These are phyloP conservation scores for Diplodia intermedia DNA, from an alignment of 2,329 filamentous ascomycete genomes.

Conservation along the genomic window DNA sequence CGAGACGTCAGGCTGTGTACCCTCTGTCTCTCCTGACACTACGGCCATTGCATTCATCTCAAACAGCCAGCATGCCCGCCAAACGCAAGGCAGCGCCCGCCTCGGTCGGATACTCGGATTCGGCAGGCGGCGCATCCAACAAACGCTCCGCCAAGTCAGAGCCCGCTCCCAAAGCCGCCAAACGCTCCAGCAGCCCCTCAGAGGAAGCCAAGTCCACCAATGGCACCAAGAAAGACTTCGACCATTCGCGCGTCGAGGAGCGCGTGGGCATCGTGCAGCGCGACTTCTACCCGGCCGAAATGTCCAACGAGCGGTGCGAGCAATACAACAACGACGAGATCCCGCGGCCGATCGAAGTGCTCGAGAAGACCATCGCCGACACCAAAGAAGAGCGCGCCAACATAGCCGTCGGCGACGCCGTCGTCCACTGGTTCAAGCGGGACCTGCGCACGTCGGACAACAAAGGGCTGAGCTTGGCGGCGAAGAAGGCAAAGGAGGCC, in stretches of 20 bases:
- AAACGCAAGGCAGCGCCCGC: conserved; percentile 44
- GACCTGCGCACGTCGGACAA: conserved; percentile 80
- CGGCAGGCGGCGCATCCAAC: conserved; percentile 44
- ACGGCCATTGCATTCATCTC: neutral
- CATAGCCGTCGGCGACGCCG: conserved; percentile 64
- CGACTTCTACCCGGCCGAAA: conserved; percentile 84
- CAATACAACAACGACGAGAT: conserved; percentile 76
- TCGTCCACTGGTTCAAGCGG: conserved; percentile 91
- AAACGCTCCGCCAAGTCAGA: conserved; percentile 47
- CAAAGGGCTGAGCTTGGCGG: conserved; percentile 71
- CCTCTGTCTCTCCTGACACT: too few species aligned
- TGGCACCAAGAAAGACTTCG: conserved; percentile 36
- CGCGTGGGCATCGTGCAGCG: conserved; percentile 52
- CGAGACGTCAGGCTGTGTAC: neutral
- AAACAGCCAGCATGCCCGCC: conserved; percentile 40
- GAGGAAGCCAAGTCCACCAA: conserved; percentile 32
- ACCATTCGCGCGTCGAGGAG: conserved; percentile 49
- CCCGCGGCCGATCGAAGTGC: conserved; percentile 73
- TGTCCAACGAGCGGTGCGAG: conserved; percentile 78
- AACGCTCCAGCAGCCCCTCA: neutral
- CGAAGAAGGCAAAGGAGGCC: conserved; percentile 69
- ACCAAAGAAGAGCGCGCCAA: conserved; percentile 63
- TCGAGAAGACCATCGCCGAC: conserved; percentile 66
- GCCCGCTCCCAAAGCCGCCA: conserved; percentile 40
- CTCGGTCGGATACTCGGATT: conserved; percentile 44